These are phyloP conservation scores for Endocarpon pusillum DNA, from an alignment of 495 filamentous ascomycete species.

Conservation along the genomic window DNA sequence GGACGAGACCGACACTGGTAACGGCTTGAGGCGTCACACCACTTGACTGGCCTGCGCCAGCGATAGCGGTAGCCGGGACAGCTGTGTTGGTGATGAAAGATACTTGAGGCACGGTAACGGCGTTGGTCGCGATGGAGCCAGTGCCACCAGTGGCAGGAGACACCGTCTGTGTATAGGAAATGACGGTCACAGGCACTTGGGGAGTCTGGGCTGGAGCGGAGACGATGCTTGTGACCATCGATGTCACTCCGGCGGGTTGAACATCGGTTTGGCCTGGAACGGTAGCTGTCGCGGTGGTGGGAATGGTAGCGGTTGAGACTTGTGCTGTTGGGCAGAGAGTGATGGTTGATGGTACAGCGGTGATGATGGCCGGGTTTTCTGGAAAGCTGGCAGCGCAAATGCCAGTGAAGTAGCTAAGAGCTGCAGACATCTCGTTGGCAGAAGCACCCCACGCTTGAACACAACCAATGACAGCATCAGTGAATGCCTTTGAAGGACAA, in stretches of 20 bases:
- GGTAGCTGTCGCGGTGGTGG: slow-evolving; percentile 15
- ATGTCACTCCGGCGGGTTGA: slow-evolving; percentile 4
- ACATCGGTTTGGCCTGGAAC: slow-evolving; percentile 1
- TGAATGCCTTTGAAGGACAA: slow-evolving; percentile 64
- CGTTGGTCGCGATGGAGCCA: slow-evolving; percentile 36
- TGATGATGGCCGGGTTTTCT: slow-evolving; percentile 72
- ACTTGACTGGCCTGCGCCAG: slow-evolving; percentile 34
- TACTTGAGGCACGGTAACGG: slow-evolving; percentile 59
- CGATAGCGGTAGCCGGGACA: slow-evolving; percentile 16
- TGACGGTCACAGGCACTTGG: slow-evolving; percentile 11
- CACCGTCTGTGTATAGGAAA: slow-evolving; percentile 45
- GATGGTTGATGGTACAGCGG: slow-evolving; percentile 44
- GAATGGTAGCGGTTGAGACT: slow-evolving; percentile 10
- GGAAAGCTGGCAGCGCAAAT: slow-evolving; percentile 66
- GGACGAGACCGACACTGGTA: slow-evolving; percentile 15
- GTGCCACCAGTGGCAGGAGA: slow-evolving; percentile 36
- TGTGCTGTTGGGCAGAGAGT: slow-evolving; percentile 31
- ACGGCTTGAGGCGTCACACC: slow-evolving; percentile 24
- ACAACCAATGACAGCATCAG: slow-evolving; percentile 66
- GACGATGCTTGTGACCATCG: slow-evolving; percentile 19
- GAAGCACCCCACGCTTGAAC: slow-evolving; percentile 57
- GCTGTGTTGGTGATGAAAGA: slow-evolving; percentile 41
- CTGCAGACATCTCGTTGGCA: slow-evolving; percentile 45
- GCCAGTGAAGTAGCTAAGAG: slow-evolving; percentile 74
- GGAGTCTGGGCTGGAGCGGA: slow-evolving; percentile 8